A percentile compares a stretch with the other conserved stretches of the same genome.
These are phyloP conservation scores for Favolaschia claudopus DNA, from an alignment of 768 basidiomycete genomes.

Conservation along the genomic window DNA sequence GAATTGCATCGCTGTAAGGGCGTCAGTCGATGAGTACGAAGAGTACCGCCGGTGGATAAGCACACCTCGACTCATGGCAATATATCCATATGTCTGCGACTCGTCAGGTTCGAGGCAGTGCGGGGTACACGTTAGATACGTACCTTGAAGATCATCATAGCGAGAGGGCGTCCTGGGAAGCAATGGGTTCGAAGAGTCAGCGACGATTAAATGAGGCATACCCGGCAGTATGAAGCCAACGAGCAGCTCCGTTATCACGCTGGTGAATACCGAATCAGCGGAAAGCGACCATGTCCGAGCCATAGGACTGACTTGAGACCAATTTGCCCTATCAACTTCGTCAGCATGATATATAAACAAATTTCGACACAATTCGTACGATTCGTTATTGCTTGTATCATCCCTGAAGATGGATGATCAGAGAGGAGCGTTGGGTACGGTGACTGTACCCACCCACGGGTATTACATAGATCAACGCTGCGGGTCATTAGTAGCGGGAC, in stretches of 20 bases:
- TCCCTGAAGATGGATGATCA: constrained; percentile 38
- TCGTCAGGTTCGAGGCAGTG: constrained; percentile 3
- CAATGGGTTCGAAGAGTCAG: constrained; percentile 31
- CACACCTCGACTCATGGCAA: constrained; percentile 63
- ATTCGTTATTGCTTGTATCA: constrained; percentile 86
- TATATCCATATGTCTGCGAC: constrained; percentile 67
- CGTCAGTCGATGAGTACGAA: constrained; percentile 22
- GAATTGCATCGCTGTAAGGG: constrained; percentile 65
- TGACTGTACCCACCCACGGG: constrained; percentile 62
- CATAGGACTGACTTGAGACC: constrained; percentile 50
- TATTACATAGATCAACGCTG: constrained; percentile 66
- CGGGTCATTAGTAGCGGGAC: constrained; percentile 1
- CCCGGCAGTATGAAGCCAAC: constrained; percentile 64
- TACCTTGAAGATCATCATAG: constrained; percentile 74
- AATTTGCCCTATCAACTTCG: constrained; percentile 49
- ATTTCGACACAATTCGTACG: constrained; percentile 41
- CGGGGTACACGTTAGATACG: too few species aligned
- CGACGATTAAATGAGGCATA: constrained; percentile 24
- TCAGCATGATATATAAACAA: background rate
- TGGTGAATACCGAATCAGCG: constrained; percentile 26
- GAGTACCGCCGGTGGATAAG: background rate
- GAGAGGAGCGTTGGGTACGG: background rate
- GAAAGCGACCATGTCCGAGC: background rate
- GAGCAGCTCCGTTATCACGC: constrained; percentile 78
- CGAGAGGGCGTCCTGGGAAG: constrained; percentile 70